phyloP scores from a whole-genome alignment of 2,329 filamentous ascomycete species.

The Sordariomycetes sp. region DNA sequence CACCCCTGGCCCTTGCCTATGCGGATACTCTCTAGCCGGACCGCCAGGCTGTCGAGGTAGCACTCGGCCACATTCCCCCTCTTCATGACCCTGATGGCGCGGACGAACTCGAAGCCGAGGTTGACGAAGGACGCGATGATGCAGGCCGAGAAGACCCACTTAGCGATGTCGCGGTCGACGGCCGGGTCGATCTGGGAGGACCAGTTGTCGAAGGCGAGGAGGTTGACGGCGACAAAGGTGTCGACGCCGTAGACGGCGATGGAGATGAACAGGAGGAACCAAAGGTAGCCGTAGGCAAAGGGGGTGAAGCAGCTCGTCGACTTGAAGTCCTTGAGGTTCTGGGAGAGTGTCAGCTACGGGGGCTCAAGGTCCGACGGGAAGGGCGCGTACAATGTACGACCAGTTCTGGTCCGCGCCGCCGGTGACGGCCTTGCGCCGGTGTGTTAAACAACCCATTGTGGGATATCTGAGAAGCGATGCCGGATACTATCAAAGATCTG shows the following conservation, averaged over 20 bases:
- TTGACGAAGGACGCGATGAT: constrained; percentile 86
- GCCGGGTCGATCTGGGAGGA: constrained; percentile 68
- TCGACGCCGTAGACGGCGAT: constrained; percentile 80
- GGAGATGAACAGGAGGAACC: constrained; percentile 65
- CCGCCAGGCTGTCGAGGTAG: constrained; percentile 80
- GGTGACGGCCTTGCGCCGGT: constrained; percentile 45
- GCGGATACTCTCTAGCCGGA: constrained; percentile 72
- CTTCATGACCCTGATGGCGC: constrained; percentile 68
- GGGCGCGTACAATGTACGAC: constrained; percentile 64
- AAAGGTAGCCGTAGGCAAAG: constrained; percentile 76
- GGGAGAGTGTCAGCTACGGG: neutral
- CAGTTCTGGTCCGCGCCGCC: constrained; percentile 80
- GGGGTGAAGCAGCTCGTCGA: constrained; percentile 63
- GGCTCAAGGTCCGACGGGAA: neutral
- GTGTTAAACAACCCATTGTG: constrained; percentile 54
- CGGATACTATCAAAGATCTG: neutral
- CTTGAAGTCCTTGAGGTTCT: constrained; percentile 61
- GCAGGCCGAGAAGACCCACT: constrained; percentile 90
- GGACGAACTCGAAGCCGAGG: constrained; percentile 64
- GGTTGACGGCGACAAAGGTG: constrained; percentile 83
- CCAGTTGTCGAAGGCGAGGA: constrained; percentile 83
- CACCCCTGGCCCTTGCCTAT: constrained; percentile 64
- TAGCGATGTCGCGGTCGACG: constrained; percentile 65
- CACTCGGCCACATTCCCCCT: constrained; percentile 80
- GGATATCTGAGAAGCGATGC: neutral